Evolutionary conservation across 2,329 filamentous ascomycete species (phyloP).

Genomic region (Xylaria sp.): DNA sequence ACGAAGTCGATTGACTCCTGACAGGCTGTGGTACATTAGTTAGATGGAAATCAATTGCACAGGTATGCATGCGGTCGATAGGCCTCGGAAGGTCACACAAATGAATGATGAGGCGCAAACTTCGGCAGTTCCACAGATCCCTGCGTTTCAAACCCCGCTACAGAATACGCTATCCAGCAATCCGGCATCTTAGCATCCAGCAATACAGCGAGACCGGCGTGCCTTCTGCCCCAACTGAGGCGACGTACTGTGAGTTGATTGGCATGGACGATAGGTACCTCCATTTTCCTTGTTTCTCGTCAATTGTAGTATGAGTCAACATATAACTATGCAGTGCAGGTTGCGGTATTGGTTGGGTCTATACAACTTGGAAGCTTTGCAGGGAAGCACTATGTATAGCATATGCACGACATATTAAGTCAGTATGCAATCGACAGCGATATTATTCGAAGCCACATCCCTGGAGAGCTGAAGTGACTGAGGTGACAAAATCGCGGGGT

Average conservation of each 20-base stretch:
- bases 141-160: conserved; percentile 10
- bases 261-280: not conserved
- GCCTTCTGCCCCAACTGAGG: no score
- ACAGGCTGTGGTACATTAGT: no score
- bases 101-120: conserved; percentile 22
- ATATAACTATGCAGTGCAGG: not conserved
- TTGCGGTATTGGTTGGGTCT: not conserved
- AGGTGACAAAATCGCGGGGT: conserved; percentile 22
- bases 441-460: conserved; percentile 19
- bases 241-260: not conserved
- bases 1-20: not conserved
- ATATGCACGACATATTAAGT: not conserved
- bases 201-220: conserved; percentile 18
- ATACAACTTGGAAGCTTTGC: not conserved
- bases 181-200: not conserved
- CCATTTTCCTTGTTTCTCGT: not conserved
- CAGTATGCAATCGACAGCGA: not conserved
- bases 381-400: not conserved
- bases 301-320: conserved; percentile 4
- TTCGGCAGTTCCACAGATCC: conserved; percentile 32
- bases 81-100: not conserved
- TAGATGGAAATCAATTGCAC: not conserved
- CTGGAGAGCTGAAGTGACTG: conserved; percentile 34
- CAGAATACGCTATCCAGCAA: not conserved
- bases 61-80: not conserved